Percentiles rank a stretch among this genome's conserved stretches.
phyloP scores from a whole-genome alignment of 768 basidiomycete genomes.

The Phylloporus arenicola region DNA sequence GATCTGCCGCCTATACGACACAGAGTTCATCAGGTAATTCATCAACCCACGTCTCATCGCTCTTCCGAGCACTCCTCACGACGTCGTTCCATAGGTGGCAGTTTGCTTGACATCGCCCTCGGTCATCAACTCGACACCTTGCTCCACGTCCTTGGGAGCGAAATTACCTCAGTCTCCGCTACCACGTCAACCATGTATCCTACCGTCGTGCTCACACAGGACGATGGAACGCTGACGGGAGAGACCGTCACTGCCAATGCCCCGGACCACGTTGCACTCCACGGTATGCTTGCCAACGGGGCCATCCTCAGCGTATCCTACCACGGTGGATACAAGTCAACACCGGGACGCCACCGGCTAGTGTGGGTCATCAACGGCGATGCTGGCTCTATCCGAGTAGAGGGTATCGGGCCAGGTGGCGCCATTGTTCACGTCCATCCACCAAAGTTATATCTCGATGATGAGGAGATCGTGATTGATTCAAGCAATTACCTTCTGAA shows the following conservation, averaged over 20 bases:
- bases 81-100: neutral
- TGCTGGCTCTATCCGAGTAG: constrained; percentile 6
- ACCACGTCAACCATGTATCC: constrained; percentile 5
- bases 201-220: neutral
- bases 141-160: constrained; percentile 5
- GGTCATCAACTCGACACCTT: constrained; percentile 6
- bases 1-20: neutral
- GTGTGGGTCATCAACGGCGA: constrained; percentile 11
- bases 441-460: constrained; percentile 8
- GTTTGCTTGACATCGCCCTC: neutral
- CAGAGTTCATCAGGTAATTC: neutral
- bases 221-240: constrained; percentile 5
- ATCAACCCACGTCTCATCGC: neutral
- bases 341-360: constrained; percentile 6
- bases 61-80: neutral
- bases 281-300: constrained; percentile 4
- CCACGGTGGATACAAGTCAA: constrained; percentile 7
- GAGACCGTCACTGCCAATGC: constrained; percentile 2
- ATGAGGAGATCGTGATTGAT: constrained; percentile 1
- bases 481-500: neutral
- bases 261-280: constrained; percentile 4
- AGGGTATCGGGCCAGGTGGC: neutral
- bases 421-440: neutral
- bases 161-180: neutral
- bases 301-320: constrained; percentile 3